Percentiles rank a stretch among this genome's conserved stretches.
These are phyloP conservation scores for Triticum turgidum DNA, from an alignment of 176 grass and related monocot species.

Conservation along the genomic window DNA sequence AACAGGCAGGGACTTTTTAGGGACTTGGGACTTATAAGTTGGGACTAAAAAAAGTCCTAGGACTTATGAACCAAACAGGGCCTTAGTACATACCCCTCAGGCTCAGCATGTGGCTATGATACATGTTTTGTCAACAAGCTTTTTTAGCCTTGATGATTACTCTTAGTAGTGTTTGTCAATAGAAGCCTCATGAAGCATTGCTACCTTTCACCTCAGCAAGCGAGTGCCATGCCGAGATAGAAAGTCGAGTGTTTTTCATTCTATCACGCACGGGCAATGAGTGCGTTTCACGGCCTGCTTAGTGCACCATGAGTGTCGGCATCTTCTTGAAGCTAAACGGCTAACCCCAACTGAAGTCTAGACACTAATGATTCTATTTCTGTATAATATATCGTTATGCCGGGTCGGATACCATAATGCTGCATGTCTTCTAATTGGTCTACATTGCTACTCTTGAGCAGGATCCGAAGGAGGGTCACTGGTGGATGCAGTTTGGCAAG, in stretches of 20 bases:
- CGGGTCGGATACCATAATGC: too few relatives aligned
- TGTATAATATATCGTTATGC: too few relatives aligned
- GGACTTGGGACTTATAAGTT: too few relatives aligned
- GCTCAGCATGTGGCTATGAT: background rate
- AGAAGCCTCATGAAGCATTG: constrained; percentile 33
- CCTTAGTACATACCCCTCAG: too few relatives aligned
- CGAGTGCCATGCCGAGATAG: constrained; percentile 8
- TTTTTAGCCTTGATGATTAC: constrained; percentile 50
- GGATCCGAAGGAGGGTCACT: constrained; percentile 93
- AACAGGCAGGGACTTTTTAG: too few relatives aligned
- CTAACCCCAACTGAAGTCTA: background rate
- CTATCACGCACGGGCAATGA: constrained; percentile 44
- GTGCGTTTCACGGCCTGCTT: constrained; percentile 4
- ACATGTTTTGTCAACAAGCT: constrained; percentile 19
- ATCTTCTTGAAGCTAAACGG: background rate
- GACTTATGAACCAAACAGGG: too few relatives aligned
- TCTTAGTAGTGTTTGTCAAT: constrained; percentile 35
- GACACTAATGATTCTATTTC: background rate
- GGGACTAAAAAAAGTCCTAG: too few relatives aligned
- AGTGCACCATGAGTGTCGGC: background rate
- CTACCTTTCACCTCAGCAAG: constrained; percentile 47
- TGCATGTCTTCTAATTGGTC: too few relatives aligned
- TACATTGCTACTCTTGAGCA: too few relatives aligned
- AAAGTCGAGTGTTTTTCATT: constrained; percentile 32
- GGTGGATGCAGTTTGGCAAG: constrained; percentile 97